Conservation (phyloP, 2,329 filamentous ascomycete species). For the Domatiomyces catenatus region DNA sequence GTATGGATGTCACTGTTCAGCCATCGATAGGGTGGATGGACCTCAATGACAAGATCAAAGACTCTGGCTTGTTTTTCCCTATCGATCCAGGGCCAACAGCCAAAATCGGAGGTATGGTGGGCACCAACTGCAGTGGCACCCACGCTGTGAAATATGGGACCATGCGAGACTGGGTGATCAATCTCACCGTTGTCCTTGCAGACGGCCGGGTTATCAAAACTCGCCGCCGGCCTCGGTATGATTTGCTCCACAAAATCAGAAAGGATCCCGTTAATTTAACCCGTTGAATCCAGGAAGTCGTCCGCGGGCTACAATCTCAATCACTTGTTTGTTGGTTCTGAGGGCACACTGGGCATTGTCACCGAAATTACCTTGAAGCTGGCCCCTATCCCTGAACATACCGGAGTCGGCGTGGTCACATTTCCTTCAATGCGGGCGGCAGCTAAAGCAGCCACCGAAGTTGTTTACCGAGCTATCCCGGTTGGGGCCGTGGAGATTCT, state of each 20-base stretch:
- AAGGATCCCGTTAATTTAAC: no score
- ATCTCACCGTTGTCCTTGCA: slow-evolving; percentile 54
- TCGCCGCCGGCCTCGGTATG: slow-evolving; percentile 41
- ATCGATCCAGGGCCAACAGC: slow-evolving; percentile 64
- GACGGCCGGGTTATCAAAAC: slow-evolving; percentile 57
- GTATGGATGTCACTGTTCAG: slow-evolving; percentile 81
- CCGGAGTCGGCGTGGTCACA: slow-evolving; percentile 62
- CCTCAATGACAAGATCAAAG: slow-evolving; percentile 59
- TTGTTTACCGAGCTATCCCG: slow-evolving; percentile 61
- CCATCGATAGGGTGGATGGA: slow-evolving; percentile 87
- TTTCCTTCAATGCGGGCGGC: slow-evolving; percentile 66
- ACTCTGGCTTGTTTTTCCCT: slow-evolving; percentile 72
- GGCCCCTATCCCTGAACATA: slow-evolving; percentile 58
- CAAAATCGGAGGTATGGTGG: slow-evolving; percentile 45
- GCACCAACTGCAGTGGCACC: slow-evolving; percentile 51
- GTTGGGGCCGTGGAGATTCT: slow-evolving; percentile 71
- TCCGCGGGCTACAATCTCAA: slow-evolving; percentile 76
- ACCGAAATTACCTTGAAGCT: slow-evolving; percentile 74
- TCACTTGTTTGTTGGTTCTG: slow-evolving; percentile 62
- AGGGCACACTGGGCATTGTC: slow-evolving; percentile 66
- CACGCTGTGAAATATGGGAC: slow-evolving; percentile 53
- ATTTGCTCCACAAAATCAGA: no score
- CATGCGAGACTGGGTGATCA: slow-evolving; percentile 63
- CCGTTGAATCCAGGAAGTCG: slow-evolving; percentile 42
- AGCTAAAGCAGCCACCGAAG: slow-evolving; percentile 54